Evolutionary conservation across 768 basidiomycete genomes (phyloP).

Genomic region (Hydnum rufescens): DNA sequence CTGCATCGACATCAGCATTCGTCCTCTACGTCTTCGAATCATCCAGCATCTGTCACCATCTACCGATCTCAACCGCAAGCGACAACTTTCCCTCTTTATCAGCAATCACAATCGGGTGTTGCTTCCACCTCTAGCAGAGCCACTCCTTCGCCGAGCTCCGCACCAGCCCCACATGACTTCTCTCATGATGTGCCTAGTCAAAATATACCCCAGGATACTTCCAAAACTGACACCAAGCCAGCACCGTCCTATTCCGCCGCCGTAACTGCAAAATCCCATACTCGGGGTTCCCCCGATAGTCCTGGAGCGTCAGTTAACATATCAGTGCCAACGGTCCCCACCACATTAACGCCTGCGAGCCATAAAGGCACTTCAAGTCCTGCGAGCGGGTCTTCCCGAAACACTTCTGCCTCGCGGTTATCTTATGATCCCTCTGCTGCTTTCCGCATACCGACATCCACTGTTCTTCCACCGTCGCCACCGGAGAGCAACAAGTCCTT

Average conservation of each 20-base stretch:
- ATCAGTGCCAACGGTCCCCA: too few relatives aligned
- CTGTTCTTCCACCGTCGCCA: background rate
- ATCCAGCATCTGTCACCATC: background rate
- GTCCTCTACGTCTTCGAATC: slow-evolving; percentile 27
- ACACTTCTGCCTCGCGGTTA: background rate
- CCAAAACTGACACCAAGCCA: too few relatives aligned
- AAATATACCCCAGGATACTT: too few relatives aligned
- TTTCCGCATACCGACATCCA: slow-evolving; percentile 2
- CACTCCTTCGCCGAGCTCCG: background rate
- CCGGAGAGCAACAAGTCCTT: background rate
- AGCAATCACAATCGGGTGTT: slow-evolving; percentile 5
- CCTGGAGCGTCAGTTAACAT: too few relatives aligned
- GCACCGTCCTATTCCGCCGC: too few relatives aligned
- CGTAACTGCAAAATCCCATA: too few relatives aligned
- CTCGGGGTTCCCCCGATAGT: too few relatives aligned
- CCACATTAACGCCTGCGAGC: background rate
- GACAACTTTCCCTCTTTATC: slow-evolving; percentile 10
- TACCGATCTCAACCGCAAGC: slow-evolving; percentile 2
- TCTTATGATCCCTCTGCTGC: background rate
- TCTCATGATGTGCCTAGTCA: too few relatives aligned
- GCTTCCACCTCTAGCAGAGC: background rate
- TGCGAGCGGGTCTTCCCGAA: background rate
- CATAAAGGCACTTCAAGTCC: background rate
- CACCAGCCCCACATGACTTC: too few relatives aligned
- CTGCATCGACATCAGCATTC: background rate